These are phyloP conservation scores for Oryza punctata DNA, from an alignment of 176 grass and related monocot species.

Conservation along the genomic window DNA sequence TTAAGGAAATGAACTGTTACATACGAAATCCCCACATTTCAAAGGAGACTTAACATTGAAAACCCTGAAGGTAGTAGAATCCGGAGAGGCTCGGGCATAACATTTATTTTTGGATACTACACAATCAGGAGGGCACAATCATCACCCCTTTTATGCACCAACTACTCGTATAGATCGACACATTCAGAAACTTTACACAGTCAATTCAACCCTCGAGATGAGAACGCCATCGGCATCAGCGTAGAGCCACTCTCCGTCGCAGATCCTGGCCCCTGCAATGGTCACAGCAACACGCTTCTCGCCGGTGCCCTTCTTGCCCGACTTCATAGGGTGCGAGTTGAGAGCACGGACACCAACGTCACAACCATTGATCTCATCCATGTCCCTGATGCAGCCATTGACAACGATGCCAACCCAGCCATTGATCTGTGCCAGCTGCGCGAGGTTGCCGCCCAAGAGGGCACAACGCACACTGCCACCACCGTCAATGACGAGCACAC, in stretches of 20 bases:
- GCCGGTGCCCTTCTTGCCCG: conserved; percentile 79
- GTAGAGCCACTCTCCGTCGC: conserved; percentile 80
- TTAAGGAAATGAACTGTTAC: no score
- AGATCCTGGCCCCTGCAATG: conserved; percentile 66
- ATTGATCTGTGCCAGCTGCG: conserved; percentile 82
- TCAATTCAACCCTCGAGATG: conserved; percentile 56
- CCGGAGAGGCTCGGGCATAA: not conserved
- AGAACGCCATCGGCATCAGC: conserved; percentile 72
- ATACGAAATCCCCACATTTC: no score
- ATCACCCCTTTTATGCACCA: no score
- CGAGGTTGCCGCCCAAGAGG: conserved; percentile 79
- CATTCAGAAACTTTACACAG: conserved; percentile 28
- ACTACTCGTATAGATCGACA: not conserved
- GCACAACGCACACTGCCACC: conserved; percentile 81
- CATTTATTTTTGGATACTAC: no score
- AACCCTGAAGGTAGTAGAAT: no score
- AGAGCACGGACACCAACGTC: conserved; percentile 81
- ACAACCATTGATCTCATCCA: conserved; percentile 89
- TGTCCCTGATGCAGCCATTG: conserved; percentile 87
- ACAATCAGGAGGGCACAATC: no score
- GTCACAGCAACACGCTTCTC: conserved; percentile 69
- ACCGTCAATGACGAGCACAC: conserved; percentile 72
- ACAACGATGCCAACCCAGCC: conserved; percentile 83
- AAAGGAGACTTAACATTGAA: no score
- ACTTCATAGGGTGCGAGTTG: conserved; percentile 73